Evolutionary conservation across 2,329 filamentous ascomycete genomes (phyloP).

Genomic region (Penicillium sp.): DNA sequence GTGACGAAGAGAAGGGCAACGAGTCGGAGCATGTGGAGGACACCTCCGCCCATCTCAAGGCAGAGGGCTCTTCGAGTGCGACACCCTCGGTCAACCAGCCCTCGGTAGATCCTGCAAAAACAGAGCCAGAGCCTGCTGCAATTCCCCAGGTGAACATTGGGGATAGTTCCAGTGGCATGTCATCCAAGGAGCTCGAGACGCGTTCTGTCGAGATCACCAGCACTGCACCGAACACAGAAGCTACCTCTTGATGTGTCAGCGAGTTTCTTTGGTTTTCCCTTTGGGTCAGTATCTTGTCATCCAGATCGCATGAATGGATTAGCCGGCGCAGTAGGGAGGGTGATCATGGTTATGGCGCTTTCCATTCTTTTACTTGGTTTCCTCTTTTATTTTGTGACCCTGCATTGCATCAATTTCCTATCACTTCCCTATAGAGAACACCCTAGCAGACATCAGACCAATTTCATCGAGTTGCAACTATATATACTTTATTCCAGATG

Average conservation of each 20-base stretch:
- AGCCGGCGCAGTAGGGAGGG: conserved; percentile 21
- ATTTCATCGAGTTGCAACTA: neutral
- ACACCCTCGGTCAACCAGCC: conserved; percentile 16
- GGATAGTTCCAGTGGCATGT: conserved; percentile 16
- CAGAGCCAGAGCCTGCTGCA: conserved; percentile 7
- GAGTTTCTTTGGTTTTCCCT: neutral
- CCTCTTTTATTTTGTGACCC: neutral
- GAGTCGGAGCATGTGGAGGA: conserved; percentile 39
- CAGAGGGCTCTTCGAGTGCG: conserved; percentile 24
- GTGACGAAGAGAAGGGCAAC: conserved; percentile 53
- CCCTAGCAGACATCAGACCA: neutral
- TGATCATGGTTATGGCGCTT: conserved; percentile 9
- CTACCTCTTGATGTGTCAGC: conserved; percentile 24
- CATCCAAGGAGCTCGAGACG: conserved; percentile 35
- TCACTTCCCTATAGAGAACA: neutral
- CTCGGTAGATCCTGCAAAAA: conserved; percentile 5
- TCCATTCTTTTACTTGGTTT: neutral
- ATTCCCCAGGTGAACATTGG: conserved; percentile 13
- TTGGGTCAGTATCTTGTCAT: neutral
- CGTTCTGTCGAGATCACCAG: conserved; percentile 34
- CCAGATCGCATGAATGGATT: conserved; percentile 18
- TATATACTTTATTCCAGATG: neutral
- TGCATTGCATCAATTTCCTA: conserved; percentile 7
- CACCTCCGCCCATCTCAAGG: conserved; percentile 14
- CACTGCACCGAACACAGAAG: conserved; percentile 22